Conservation (phyloP, 345 rosid genomes). For the Capsella bursapastoris region DNA sequence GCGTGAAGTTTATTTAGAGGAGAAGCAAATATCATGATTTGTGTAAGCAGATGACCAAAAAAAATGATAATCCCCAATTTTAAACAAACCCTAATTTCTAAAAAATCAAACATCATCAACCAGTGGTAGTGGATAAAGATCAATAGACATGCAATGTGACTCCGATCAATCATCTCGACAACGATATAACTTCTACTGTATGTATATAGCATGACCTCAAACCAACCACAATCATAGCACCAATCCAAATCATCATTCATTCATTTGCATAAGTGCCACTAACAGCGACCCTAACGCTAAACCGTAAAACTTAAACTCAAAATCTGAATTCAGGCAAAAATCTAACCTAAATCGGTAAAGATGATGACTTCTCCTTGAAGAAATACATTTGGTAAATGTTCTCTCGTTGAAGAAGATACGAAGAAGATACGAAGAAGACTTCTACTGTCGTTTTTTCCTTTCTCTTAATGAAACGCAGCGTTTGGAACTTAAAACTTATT, state of each 20-base stretch:
- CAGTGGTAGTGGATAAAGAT: neutral
- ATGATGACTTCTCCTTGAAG: neutral
- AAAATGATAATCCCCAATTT: neutral
- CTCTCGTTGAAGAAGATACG: neutral
- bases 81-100: conserved; percentile 13
- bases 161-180: neutral
- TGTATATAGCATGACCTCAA: neutral
- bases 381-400: neutral
- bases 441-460: neutral
- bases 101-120: neutral
- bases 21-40: conserved; percentile 12
- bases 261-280: neutral
- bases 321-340: neutral
- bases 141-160: neutral
- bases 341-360: conserved; percentile 2
- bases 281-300: neutral
- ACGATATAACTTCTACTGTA: neutral
- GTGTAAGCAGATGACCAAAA: neutral
- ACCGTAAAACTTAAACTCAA: neutral
- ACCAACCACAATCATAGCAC: neutral
- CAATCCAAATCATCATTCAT: neutral
- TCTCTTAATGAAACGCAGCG: conserved; percentile 10
- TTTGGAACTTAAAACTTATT: neutral
- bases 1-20: neutral
- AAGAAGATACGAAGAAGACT: neutral